phyloP scores from a whole-genome alignment of 176 grass and related monocot species.

The Avena atlantica region DNA sequence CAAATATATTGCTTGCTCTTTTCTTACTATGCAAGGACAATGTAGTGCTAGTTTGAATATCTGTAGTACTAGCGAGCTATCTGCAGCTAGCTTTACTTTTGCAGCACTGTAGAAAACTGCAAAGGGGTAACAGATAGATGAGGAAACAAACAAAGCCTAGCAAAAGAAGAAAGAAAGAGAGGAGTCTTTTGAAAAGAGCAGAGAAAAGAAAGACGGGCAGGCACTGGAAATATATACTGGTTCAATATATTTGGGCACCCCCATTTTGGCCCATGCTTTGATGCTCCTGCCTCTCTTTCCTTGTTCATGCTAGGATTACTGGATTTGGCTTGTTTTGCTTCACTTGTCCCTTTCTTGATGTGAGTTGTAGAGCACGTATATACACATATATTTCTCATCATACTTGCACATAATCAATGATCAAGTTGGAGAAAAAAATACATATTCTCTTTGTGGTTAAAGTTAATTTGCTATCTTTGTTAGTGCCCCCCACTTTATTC shows the following conservation, averaged over 20 bases:
- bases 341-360: slow-evolving; percentile 32
- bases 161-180: slow-evolving; percentile 47
- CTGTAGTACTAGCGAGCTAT: not conserved
- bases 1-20: not conserved
- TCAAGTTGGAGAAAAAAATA: not conserved
- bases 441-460: slow-evolving; percentile 30
- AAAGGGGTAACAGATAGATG: slow-evolving; percentile 37
- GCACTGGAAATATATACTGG: slow-evolving; percentile 30
- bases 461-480: slow-evolving; percentile 25
- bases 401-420: not conserved
- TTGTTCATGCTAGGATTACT: slow-evolving; percentile 46
- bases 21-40: slow-evolving; percentile 19
- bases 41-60: slow-evolving; percentile 39
- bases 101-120: slow-evolving; percentile 21
- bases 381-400: slow-evolving; percentile 4
- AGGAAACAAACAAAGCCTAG: slow-evolving; percentile 43
- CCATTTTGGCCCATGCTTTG: slow-evolving; percentile 51
- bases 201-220: slow-evolving; percentile 23
- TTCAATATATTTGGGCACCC: slow-evolving; percentile 34
- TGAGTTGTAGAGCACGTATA: not conserved
- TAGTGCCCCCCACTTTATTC: slow-evolving; percentile 6
- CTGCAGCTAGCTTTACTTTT: slow-evolving; percentile 31
- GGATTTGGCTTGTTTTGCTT: slow-evolving; percentile 47
- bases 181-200: slow-evolving; percentile 36
- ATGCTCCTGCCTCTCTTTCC: slow-evolving; percentile 40